Evolutionary conservation across 768 basidiomycete species (phyloP), one percentile per base, ranked within the genome.

Genomic region (Macrolepiota dolichaula): DNA sequence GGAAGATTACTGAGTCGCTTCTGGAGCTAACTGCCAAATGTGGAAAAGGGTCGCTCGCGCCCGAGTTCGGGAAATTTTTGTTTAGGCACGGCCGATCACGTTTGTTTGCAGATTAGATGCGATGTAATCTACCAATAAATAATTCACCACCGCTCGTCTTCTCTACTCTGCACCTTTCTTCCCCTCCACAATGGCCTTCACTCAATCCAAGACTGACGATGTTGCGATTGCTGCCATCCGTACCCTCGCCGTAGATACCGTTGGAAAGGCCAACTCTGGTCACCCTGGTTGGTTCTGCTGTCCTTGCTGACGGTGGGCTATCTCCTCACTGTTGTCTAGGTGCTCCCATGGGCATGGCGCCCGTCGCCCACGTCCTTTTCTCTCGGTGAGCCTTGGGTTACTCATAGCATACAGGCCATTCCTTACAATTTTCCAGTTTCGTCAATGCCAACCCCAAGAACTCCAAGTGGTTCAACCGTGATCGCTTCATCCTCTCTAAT

Each of bases 401-500:
- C 29, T 35, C 13, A 25, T 22, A 61, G 65, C 60, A 42, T 58
- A 57, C 51, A 11, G 24, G 40, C n/a, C 53, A 37, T 27, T 22
- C 63, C 63, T 40, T 56, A n/a, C 29, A 19, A 7, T 17, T 25
- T 46, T 38, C 6, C 32, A 92, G 91, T 19, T 92, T 94, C 82
- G 73, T 97, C 78, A 91, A 90, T 65, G 87, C 88, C 69, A 96
- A 94, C 77, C 91, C 94, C 53, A 87, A 87, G 74, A 89, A 82
- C 79, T 86, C 94, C 44, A 88, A 92, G 74, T 96, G 94, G 95
- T 90, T 89, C 78, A 96, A 96, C 78, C 89, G 96, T 63, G 95
- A 97, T 80, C 89, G 95, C 76, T 98, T 96, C 69, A 95, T 98
- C 62, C 87, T 97, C 66, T 97, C 95, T 65, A 96, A 96, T 71